phyloP scores from a whole-genome alignment of 2,329 filamentous ascomycete species.

The Verticillium klebahnii region DNA sequence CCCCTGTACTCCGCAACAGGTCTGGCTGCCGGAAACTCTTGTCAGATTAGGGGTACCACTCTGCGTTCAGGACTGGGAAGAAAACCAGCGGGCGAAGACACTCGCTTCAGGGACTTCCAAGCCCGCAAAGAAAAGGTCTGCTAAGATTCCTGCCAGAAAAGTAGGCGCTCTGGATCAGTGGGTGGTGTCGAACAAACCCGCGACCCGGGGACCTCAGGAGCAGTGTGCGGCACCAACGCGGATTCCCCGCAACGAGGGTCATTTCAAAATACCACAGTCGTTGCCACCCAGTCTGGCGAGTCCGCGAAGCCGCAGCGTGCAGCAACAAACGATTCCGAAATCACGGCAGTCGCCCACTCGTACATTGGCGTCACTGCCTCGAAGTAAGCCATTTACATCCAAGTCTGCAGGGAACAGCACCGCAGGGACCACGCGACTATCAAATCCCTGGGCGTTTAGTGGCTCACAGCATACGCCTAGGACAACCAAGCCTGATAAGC shows the following conservation, averaged over 20 bases:
- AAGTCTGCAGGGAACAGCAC: conserved; percentile 18
- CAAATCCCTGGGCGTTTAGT: conserved; percentile 32
- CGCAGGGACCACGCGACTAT: conserved; percentile 16
- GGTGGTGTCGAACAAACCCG: conserved; percentile 13
- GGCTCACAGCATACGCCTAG: conserved; percentile 40
- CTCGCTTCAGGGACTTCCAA: conserved; percentile 17
- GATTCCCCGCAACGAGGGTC: background rate
- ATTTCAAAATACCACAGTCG: background rate
- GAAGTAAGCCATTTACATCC: conserved; percentile 25
- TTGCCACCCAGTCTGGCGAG: background rate
- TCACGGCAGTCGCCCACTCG: background rate
- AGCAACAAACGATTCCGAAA: background rate
- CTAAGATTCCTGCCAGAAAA: conserved; percentile 15
- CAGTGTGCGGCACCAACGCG: background rate
- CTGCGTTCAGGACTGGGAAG: conserved; percentile 15
- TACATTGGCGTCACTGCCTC: conserved; percentile 7
- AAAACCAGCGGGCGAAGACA: conserved; percentile 21
- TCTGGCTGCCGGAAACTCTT: conserved; percentile 32
- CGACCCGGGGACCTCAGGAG: background rate
- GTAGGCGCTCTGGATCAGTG: conserved; percentile 34
- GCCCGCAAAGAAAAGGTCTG: conserved; percentile 11
- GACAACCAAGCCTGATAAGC: conserved; percentile 16
- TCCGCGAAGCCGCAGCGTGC: background rate
- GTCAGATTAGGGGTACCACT: conserved; percentile 16
- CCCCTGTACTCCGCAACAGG: conserved; percentile 55